phyloP scores from a whole-genome alignment of 2,329 filamentous ascomycete genomes.

The Curvularia hawaiiensis region DNA sequence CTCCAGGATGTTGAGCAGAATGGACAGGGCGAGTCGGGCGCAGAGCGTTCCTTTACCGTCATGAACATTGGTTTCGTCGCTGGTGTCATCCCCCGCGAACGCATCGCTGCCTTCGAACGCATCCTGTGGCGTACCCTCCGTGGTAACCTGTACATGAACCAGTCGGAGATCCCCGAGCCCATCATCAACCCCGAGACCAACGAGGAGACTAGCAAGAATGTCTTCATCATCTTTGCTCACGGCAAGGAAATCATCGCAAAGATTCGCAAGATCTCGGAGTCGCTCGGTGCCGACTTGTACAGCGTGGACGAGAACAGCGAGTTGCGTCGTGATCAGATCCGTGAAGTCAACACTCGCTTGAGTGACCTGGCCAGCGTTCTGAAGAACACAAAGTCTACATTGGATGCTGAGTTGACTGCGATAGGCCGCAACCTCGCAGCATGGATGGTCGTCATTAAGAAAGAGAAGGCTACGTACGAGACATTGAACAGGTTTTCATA shows the following conservation, averaged over 20 bases:
- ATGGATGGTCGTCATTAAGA: constrained; percentile 97
- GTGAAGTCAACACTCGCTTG: constrained; percentile 93
- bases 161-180: constrained; percentile 94
- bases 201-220: constrained; percentile 92
- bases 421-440: constrained; percentile 91
- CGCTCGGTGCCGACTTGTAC: constrained; percentile 93
- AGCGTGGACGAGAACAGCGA: constrained; percentile 98
- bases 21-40: constrained; percentile 67
- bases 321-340: constrained; percentile 90
- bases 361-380: constrained; percentile 91
- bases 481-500: constrained; percentile 97
- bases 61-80: constrained; percentile 99
- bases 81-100: constrained; percentile 90
- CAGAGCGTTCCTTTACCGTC: constrained; percentile 86
- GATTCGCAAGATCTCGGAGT: constrained; percentile 99
- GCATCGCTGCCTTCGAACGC: constrained; percentile 93
- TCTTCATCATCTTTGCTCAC: constrained; percentile 99
- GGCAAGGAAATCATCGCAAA: constrained; percentile 98
- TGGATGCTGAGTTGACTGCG: constrained; percentile 90
- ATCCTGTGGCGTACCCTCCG: constrained; percentile 97
- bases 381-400: constrained; percentile 90
- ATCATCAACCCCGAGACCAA: constrained; percentile 92
- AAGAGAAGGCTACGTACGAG: constrained; percentile 97
- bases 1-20: constrained; percentile 92
- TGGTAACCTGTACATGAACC: constrained; percentile 99